Evolutionary conservation across 352 stramenopile species (phyloP).

Genomic region (Pythium sp.): DNA sequence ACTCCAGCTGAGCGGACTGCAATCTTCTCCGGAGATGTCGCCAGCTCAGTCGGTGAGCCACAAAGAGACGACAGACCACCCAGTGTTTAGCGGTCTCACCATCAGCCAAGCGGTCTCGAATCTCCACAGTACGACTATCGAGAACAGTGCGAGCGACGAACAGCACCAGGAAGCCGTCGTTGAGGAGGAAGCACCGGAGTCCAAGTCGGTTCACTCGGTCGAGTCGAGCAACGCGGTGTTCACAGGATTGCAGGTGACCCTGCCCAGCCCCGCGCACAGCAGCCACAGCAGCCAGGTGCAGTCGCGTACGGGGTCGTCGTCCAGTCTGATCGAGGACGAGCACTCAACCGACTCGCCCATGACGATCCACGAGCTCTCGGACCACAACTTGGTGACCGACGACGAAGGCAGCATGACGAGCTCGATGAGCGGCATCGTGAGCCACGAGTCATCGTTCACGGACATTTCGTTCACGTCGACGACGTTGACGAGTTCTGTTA

Average conservation of each 20-base stretch:
- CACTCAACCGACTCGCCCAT: constrained; percentile 32
- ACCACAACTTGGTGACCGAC: constrained; percentile 22
- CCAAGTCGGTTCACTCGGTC: constrained; percentile 8
- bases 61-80: not conserved
- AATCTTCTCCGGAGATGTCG: constrained; percentile 3
- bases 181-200: not conserved
- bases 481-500: constrained; percentile 1
- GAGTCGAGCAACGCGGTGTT: constrained; percentile 15
- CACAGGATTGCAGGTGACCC: constrained; percentile 11
- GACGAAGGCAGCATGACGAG: constrained; percentile 10
- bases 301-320: constrained; percentile 17
- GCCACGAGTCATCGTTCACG: constrained; percentile 20
- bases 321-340: constrained; percentile 19
- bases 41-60: constrained; percentile 6
- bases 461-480: constrained; percentile 21
- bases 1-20: constrained; percentile 36
- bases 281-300: constrained; percentile 10
- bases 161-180: not conserved
- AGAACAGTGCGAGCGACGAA: not conserved
- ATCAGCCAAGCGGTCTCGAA: constrained; percentile 6
- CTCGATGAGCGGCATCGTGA: constrained; percentile 10
- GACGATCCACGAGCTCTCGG: constrained; percentile 51
- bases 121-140: not conserved
- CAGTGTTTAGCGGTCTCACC: constrained; percentile 18
- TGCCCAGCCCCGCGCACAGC: constrained; percentile 1